These are phyloP conservation scores for Lepiota brunneoincarnata DNA, from an alignment of 768 basidiomycete species.

Conservation along the genomic window DNA sequence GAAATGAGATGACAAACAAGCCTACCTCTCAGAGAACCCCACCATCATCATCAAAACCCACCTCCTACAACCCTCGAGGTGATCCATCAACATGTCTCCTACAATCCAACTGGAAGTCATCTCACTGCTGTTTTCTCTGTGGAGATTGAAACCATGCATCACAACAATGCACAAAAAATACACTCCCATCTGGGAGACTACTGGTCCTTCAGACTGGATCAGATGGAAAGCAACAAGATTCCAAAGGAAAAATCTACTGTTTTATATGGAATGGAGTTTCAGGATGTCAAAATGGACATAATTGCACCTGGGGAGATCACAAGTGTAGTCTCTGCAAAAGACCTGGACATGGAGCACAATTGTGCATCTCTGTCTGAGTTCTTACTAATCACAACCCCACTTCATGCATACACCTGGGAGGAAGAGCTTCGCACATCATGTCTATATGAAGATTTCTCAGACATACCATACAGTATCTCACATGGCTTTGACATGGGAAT, in stretches of 20 bases:
- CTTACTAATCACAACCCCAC: slow-evolving; percentile 21
- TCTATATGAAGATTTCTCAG: slow-evolving; percentile 15
- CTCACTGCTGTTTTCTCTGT: slow-evolving; percentile 10
- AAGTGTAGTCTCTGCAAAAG: slow-evolving; percentile 18
- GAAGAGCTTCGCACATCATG: not conserved
- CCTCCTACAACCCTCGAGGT: too few relatives aligned
- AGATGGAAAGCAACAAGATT: slow-evolving; percentile 1
- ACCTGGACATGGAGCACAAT: slow-evolving; percentile 15
- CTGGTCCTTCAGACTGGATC: slow-evolving; percentile 1
- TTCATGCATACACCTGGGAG: slow-evolving; percentile 19
- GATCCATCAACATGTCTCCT: too few relatives aligned
- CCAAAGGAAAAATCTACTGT: slow-evolving; percentile 12
- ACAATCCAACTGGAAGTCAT: too few relatives aligned
- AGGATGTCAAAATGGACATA: slow-evolving; percentile 2
- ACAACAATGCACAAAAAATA: slow-evolving; percentile 3
- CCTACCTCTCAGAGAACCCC: not conserved
- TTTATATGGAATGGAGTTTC: slow-evolving; percentile 15
- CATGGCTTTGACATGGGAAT: slow-evolving; percentile 24
- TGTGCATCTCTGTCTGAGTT: slow-evolving; percentile 15
- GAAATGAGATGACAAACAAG: not conserved
- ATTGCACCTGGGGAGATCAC: slow-evolving; percentile 9
- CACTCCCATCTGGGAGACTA: slow-evolving; percentile 5
- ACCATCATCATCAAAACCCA: too few relatives aligned
- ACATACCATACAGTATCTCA: slow-evolving; percentile 20
- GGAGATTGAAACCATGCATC: too few relatives aligned